Conservation (phyloP, 2,329 filamentous ascomycete genomes). For the Monilinia laxa region DNA sequence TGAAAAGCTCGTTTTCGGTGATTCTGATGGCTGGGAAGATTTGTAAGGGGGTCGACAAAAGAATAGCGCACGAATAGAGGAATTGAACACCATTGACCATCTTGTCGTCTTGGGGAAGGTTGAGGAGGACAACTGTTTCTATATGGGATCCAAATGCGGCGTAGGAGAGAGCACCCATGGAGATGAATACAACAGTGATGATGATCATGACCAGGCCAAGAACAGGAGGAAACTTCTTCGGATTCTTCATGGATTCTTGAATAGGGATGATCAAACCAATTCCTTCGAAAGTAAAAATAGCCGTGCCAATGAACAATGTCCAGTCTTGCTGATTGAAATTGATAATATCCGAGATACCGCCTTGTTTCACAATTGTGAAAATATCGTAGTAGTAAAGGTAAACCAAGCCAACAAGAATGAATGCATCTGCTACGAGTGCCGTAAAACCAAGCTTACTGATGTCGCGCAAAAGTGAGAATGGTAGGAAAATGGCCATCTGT, state of each 20-base stretch:
- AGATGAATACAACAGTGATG: constrained; percentile 86
- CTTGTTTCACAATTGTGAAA: constrained; percentile 70
- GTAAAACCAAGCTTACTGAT: constrained; percentile 97
- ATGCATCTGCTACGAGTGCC: constrained; percentile 87
- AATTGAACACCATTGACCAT: constrained; percentile 96
- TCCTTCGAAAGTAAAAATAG: constrained; percentile 98
- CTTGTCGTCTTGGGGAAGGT: constrained; percentile 92
- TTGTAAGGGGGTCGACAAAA: constrained; percentile 91
- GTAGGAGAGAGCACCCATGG: constrained; percentile 90
- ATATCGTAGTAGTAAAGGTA: constrained; percentile 97
- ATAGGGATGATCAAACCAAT: constrained; percentile 98
- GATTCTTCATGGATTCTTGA: constrained; percentile 93
- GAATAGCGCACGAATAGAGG: constrained; percentile 95
- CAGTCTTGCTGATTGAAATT: constrained; percentile 89
- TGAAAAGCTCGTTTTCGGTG: constrained; percentile 91
- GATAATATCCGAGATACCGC: constrained; percentile 79
- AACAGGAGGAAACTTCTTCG: constrained; percentile 85
- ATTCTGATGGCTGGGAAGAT: constrained; percentile 98
- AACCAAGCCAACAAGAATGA: constrained; percentile 87
- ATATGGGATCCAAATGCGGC: constrained; percentile 94
- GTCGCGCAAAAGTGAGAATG: constrained; percentile 89
- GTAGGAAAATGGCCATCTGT: constrained; percentile 93
- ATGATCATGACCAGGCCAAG: constrained; percentile 90
- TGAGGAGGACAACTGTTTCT: constrained; percentile 93
- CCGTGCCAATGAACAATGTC: constrained; percentile 97